These are phyloP conservation scores for Solanum pimpinellifolium DNA, from an alignment of 257 asterid species.

Conservation along the genomic window DNA sequence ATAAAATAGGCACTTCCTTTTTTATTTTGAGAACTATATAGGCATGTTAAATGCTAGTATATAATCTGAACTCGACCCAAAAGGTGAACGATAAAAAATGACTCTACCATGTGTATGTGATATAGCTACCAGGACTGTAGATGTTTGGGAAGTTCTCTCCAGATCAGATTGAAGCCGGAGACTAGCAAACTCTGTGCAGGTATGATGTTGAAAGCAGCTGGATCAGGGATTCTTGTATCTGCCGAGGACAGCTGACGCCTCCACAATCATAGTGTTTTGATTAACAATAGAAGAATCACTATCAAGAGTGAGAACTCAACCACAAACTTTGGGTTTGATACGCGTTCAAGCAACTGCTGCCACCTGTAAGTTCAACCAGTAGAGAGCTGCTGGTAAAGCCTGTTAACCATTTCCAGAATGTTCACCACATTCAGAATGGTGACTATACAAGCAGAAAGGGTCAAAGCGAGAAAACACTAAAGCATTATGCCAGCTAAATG, in stretches of 20 bases:
- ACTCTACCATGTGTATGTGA: background rate
- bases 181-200: background rate
- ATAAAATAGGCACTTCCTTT: background rate
- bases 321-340: constrained; percentile 25
- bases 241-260: background rate
- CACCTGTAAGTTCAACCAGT: constrained; percentile 99
- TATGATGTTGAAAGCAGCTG: background rate
- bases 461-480: background rate
- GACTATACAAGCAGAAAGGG: background rate
- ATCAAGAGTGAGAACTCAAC: constrained; percentile 45
- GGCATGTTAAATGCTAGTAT: background rate
- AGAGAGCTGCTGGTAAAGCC: constrained; percentile 98
- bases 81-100: background rate
- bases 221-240: background rate
- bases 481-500: background rate
- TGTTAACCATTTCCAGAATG: constrained; percentile 58
- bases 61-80: background rate
- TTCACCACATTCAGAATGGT: constrained; percentile 68
- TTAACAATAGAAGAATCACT: constrained; percentile 38
- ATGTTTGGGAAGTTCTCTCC: background rate
- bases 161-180: background rate
- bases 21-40: background rate
- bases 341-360: constrained; percentile 38
- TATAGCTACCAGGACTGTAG: background rate
- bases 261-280: constrained; percentile 8